These are phyloP conservation scores for Sodiomyces alkalinus DNA, from an alignment of 2,329 filamentous ascomycete genomes.

Conservation along the genomic window DNA sequence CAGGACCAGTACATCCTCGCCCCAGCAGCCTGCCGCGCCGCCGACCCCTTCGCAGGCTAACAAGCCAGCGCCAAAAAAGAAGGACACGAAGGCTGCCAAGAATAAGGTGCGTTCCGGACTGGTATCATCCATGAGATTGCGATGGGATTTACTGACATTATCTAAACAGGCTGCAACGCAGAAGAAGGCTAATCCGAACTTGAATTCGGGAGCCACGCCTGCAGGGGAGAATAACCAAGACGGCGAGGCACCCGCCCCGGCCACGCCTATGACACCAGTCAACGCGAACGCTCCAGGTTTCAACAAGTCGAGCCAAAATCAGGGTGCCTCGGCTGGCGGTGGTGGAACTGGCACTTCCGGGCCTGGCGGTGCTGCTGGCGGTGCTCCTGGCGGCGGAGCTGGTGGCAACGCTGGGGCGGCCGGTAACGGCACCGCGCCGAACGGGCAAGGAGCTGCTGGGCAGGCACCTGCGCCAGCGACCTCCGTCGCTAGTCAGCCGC, in stretches of 20 bases:
- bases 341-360: no score
- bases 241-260: conserved; percentile 43
- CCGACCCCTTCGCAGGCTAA: conserved; percentile 61
- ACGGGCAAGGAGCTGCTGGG: conserved; percentile 13
- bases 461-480: conserved; percentile 21
- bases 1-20: conserved; percentile 41
- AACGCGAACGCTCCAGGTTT: conserved; percentile 28
- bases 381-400: no score
- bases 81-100: conserved; percentile 49
- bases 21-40: conserved; percentile 50
- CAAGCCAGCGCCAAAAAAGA: conserved; percentile 68
- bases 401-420: no score
- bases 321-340: conserved; percentile 18
- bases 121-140: no score
- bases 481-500: conserved; percentile 27
- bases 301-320: conserved; percentile 27
- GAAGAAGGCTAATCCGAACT: conserved; percentile 48
- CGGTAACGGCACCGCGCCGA: no score
- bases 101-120: conserved; percentile 45
- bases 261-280: conserved; percentile 48
- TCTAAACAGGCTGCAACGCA: conserved; percentile 32
- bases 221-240: conserved; percentile 39
- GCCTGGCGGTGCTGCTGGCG: conserved; percentile 30
- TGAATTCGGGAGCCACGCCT: conserved; percentile 38
- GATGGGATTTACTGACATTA: no score